Evolutionary conservation across 2,329 filamentous ascomycete genomes (phyloP).

Genomic region (Diaporthe destruens): DNA sequence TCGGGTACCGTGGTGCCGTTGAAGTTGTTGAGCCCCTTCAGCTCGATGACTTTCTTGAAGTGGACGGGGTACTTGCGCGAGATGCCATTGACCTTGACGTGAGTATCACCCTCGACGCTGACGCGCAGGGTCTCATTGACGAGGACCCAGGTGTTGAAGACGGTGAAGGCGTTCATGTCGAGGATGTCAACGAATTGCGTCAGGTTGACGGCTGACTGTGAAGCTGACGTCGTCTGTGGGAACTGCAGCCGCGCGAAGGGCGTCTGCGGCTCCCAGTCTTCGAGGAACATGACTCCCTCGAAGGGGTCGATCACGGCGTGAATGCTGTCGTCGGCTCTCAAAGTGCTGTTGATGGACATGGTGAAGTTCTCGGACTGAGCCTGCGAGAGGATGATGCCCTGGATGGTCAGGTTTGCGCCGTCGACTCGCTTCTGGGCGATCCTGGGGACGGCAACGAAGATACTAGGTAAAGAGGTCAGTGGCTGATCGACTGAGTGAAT

Average conservation of each 20-base stretch:
- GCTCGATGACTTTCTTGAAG: slow-evolving; percentile 67
- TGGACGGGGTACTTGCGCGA: slow-evolving; percentile 61
- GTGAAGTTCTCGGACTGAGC: slow-evolving; percentile 59
- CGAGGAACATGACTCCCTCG: slow-evolving; percentile 66
- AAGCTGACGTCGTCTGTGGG: slow-evolving; percentile 63
- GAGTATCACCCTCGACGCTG: slow-evolving; percentile 64
- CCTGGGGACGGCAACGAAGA: slow-evolving; percentile 68
- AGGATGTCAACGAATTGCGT: slow-evolving; percentile 61
- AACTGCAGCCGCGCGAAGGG: slow-evolving; percentile 66
- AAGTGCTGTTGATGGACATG: slow-evolving; percentile 69
- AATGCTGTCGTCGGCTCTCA: slow-evolving; percentile 64
- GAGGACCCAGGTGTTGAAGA: slow-evolving; percentile 68
- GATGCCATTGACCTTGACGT: slow-evolving; percentile 64
- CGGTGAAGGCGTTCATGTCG: slow-evolving; percentile 62
- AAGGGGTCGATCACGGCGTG: slow-evolving; percentile 66
- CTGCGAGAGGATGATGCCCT: slow-evolving; percentile 63
- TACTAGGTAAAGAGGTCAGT: slow-evolving; percentile 51
- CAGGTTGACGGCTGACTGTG: slow-evolving; percentile 64
- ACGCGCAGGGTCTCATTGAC: slow-evolving; percentile 63
- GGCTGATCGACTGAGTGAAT: not conserved
- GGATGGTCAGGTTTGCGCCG: slow-evolving; percentile 63
- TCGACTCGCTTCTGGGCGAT: slow-evolving; percentile 70
- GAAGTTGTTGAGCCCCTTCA: slow-evolving; percentile 68
- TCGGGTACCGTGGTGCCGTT: slow-evolving; percentile 65
- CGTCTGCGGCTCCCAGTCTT: slow-evolving; percentile 59